Evolutionary conservation across 1,284 basidiomycete genomes (phyloP).

Genomic region (Kalmanozyma brasiliensis): DNA sequence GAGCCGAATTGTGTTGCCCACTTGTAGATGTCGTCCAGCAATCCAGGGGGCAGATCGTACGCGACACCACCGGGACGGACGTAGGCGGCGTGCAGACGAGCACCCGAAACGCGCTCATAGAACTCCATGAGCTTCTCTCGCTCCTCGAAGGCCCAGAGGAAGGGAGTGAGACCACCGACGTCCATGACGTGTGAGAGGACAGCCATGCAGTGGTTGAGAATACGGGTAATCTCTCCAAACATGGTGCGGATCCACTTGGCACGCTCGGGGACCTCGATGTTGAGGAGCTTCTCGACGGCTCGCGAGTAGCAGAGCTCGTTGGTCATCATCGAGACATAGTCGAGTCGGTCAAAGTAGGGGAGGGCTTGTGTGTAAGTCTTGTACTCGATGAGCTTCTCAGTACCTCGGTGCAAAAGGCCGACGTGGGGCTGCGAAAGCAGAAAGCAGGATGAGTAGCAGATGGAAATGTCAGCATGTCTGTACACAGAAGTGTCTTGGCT

Average conservation of each 20-base stretch:
- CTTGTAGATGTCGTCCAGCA: constrained; percentile 95
- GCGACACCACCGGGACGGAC: constrained; percentile 97
- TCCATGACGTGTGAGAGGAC: constrained; percentile 81
- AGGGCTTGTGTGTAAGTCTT: constrained; percentile 98
- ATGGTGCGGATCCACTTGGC: constrained; percentile 98
- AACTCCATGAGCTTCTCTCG: constrained; percentile 99
- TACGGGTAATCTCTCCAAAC: constrained; percentile 95
- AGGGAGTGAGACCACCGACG: constrained; percentile 96
- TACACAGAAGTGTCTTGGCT: no score
- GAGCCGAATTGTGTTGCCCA: constrained; percentile 95
- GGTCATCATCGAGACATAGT: constrained; percentile 92
- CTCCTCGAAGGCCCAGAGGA: constrained; percentile 99
- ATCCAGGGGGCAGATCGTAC: constrained; percentile 93
- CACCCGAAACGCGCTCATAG: constrained; percentile 98
- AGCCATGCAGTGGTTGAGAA: constrained; percentile 98
- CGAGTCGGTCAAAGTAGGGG: constrained; percentile 98
- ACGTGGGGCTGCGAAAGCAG: constrained; percentile 76
- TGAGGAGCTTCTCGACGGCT: constrained; percentile 97
- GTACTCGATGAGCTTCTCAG: constrained; percentile 99
- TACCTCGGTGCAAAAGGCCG: constrained; percentile 94
- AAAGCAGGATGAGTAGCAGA: not conserved
- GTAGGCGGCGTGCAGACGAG: constrained; percentile 96
- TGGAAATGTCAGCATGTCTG: constrained; percentile 64
- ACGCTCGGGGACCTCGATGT: constrained; percentile 97
- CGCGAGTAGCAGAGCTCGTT: constrained; percentile 85